A percentile compares a stretch with the other conserved stretches of the same genome.
These are phyloP conservation scores for Hymenoscyphus fructigenus DNA, from an alignment of 2,329 filamentous ascomycete genomes.

Conservation along the genomic window DNA sequence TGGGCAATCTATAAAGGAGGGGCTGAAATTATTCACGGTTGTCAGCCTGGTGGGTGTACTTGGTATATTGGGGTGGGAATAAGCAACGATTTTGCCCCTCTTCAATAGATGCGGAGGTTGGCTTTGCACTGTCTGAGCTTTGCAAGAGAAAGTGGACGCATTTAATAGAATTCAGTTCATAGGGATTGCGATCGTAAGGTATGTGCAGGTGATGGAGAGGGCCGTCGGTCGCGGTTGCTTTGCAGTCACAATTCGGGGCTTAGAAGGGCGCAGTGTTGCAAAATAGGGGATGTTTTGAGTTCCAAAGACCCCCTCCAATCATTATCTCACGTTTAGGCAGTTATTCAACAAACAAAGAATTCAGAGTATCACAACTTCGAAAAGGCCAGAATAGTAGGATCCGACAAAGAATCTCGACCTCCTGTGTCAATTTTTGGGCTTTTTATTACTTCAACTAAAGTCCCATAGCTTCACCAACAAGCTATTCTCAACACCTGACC, in stretches of 20 bases:
- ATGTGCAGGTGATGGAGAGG: background rate
- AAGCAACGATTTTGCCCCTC: constrained; percentile 16
- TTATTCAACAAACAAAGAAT: background rate
- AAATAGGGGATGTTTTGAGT: constrained; percentile 10
- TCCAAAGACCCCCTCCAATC: background rate
- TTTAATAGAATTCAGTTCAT: constrained; percentile 5
- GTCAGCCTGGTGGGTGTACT: constrained; percentile 8
- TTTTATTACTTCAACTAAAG: constrained; percentile 41
- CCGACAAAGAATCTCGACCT: background rate
- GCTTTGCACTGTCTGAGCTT: constrained; percentile 25
- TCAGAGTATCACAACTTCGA: background rate
- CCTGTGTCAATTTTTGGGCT: background rate
- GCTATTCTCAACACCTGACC: constrained; percentile 50
- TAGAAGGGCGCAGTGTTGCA: constrained; percentile 4
- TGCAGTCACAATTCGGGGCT: background rate
- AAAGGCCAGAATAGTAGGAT: background rate
- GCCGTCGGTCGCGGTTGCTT: constrained; percentile 22
- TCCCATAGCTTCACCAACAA: constrained; percentile 62
- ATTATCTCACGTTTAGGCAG: background rate
- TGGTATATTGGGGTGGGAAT: constrained; percentile 6
- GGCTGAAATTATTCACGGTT: constrained; percentile 7
- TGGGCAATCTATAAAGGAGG: background rate
- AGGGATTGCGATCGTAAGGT: background rate
- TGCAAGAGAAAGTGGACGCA: constrained; percentile 18
- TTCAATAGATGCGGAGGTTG: constrained; percentile 24